Percentiles rank a stretch among this genome's conserved stretches.
These are phyloP conservation scores for Cyclotella kingstonii DNA, from an alignment of 108 stramenopile genomes.

Conservation along the genomic window DNA sequence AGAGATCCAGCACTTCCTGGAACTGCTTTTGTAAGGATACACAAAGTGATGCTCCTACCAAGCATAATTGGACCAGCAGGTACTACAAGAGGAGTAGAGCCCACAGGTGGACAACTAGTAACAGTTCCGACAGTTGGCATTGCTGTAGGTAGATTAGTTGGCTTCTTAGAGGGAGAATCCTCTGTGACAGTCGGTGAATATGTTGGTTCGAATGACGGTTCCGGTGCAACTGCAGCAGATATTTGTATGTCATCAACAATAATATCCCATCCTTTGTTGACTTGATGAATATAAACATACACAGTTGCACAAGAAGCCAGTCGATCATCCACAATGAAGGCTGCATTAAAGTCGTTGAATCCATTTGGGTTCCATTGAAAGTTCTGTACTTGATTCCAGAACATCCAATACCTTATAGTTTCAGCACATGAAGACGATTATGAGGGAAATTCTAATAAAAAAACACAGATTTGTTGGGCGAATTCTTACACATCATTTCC, in stretches of 20 bases:
- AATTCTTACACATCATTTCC: conserved; percentile 17
- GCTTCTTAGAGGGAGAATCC: neutral
- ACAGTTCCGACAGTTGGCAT: conserved; percentile 37
- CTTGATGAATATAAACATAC: conserved; percentile 30
- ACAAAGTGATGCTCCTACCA: conserved; percentile 16
- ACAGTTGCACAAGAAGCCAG: conserved; percentile 32
- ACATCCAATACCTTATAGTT: conserved; percentile 33
- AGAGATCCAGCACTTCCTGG: conserved; percentile 16
- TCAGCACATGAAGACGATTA: too few species aligned
- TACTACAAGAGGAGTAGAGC: conserved; percentile 5
- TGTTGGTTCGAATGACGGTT: conserved; percentile 12
- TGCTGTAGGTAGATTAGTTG: conserved; percentile 19
- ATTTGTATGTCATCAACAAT: conserved; percentile 38
- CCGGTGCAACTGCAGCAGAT: neutral
- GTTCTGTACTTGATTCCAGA: conserved; percentile 17
- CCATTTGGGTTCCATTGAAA: conserved; percentile 30
- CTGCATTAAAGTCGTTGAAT: conserved; percentile 33
- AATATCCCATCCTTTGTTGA: conserved; percentile 33
- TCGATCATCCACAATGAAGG: conserved; percentile 21
- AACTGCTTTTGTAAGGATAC: conserved; percentile 38
- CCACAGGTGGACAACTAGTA: conserved; percentile 19
- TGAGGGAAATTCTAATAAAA: too few species aligned
- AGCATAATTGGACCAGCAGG: conserved; percentile 29
- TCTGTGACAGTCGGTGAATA: conserved; percentile 11
- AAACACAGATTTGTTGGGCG: neutral